Conservation (phyloP, 805 yeast species). For the Cyberlindnera euphorbiae region DNA sequence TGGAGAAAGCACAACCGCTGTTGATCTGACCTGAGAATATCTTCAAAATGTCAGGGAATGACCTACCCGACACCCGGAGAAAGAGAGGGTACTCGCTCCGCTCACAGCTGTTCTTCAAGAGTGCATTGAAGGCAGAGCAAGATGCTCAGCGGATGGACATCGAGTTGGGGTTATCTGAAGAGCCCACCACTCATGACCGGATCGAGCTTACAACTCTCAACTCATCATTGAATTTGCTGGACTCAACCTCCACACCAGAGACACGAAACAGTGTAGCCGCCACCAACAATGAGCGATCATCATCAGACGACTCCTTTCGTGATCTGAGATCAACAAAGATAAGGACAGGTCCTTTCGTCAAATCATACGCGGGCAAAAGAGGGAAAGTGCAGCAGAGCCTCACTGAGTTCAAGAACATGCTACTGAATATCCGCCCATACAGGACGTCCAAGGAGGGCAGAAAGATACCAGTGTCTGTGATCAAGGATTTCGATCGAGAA, state of each 20-base stretch:
- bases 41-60: conserved; percentile 4
- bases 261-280: too few species aligned
- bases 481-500: conserved; percentile 30
- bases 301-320: conserved; percentile 16
- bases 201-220: conserved; percentile 9
- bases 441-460: conserved; percentile 68
- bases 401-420: conserved; percentile 27
- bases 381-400: conserved; percentile 19
- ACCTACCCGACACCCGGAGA: conserved; percentile 29
- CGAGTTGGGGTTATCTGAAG: conserved; percentile 7
- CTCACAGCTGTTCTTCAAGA: conserved; percentile 55
- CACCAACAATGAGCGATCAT: conserved; percentile 1
- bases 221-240: conserved; percentile 10
- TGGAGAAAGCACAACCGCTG: too few species aligned
- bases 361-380: conserved; percentile 22
- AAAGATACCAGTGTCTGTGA: conserved; percentile 58
- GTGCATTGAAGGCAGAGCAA: conserved; percentile 21
- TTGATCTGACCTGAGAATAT: neutral
- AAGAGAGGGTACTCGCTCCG: conserved; percentile 64
- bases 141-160: conserved; percentile 8
- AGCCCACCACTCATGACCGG: neutral
- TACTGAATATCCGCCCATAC: conserved; percentile 42
- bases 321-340: conserved; percentile 20
- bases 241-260: too few species aligned
- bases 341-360: conserved; percentile 7